phyloP scores from a whole-genome alignment of 768 basidiomycete species.

The Tricholoma sp. region DNA sequence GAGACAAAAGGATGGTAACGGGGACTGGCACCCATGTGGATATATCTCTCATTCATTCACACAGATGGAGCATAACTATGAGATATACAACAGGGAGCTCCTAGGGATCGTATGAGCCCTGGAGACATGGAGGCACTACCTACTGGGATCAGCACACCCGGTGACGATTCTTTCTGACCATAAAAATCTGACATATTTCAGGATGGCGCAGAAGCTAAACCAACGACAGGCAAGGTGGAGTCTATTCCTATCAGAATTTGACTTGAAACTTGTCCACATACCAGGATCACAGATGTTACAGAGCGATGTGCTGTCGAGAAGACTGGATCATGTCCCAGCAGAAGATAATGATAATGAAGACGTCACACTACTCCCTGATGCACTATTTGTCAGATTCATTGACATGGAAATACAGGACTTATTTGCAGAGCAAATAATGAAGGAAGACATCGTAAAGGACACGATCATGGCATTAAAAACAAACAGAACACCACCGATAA shows the following conservation, averaged over 20 bases:
- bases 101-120: slow-evolving; percentile 36
- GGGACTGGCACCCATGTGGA: slow-evolving; percentile 28
- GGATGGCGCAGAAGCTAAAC: slow-evolving; percentile 8
- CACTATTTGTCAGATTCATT: no score
- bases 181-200: slow-evolving; percentile 22
- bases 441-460: no score
- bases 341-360: background rate
- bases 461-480: no score
- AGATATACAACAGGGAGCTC: slow-evolving; percentile 38
- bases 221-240: slow-evolving; percentile 9
- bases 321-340: background rate
- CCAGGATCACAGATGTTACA: slow-evolving; percentile 5
- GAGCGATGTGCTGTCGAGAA: background rate
- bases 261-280: slow-evolving; percentile 1
- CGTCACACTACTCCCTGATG: background rate
- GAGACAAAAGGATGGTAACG: slow-evolving; percentile 20
- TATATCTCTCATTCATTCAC: slow-evolving; percentile 19
- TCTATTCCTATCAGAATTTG: slow-evolving; percentile 3
- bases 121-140: slow-evolving; percentile 24
- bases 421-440: no score
- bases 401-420: no score
- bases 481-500: no score
- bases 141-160: slow-evolving; percentile 9
- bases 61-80: slow-evolving; percentile 27
- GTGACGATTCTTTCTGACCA: slow-evolving; percentile 17